Evolutionary conservation across 2,329 filamentous ascomycete species (phyloP), one percentile per base, ranked within the genome.

Genomic region (Penicillium sp.): DNA sequence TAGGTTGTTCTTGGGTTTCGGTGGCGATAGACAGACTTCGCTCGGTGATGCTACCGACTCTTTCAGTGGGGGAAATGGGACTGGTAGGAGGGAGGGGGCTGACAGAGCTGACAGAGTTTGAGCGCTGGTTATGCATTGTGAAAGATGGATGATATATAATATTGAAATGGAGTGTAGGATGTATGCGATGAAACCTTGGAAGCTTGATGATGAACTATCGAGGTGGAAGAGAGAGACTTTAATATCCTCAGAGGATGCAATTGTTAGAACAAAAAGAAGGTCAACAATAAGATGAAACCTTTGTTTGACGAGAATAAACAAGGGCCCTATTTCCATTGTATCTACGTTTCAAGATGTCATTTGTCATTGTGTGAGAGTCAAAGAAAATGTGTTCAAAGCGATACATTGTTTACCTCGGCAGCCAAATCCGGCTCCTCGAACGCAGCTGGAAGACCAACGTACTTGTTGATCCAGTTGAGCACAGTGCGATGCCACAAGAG

Each of bases 401-500:
- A 53, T 39, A 70, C 40, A 16, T 54, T 59, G 11, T 50, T 62
- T 40, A 69, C 48, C 9, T 46, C 48, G 14, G 47, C 34, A 13
- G 58, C 53, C 11, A 65, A 38, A 27, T 63, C 59, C 4, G 62
- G 54, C 36, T 73, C 65, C 9, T 72, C 68, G 4, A 69, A 67
- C 47, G 78, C 74, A n/a, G 74, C 68, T 22, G 77, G 73, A 53
- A 85, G 63, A 1, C 82, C 83, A 2, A 78, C 79, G 66, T 83
- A 79, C 58, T 78, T 78, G 67, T 86, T 86, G 61, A 88, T 84
- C 85, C 89, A 97, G 52, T 84, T 84, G 29, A 97, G 69, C 14
- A 97, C 92, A 54, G 91, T 89, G 52, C 83, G 83, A 67, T 97
- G 92, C 94, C 94, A 97, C 18, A 95, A 81, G 16, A 97, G 77